phyloP scores from a whole-genome alignment of 495 filamentous ascomycete genomes.

The Pyrenula massariospora region DNA sequence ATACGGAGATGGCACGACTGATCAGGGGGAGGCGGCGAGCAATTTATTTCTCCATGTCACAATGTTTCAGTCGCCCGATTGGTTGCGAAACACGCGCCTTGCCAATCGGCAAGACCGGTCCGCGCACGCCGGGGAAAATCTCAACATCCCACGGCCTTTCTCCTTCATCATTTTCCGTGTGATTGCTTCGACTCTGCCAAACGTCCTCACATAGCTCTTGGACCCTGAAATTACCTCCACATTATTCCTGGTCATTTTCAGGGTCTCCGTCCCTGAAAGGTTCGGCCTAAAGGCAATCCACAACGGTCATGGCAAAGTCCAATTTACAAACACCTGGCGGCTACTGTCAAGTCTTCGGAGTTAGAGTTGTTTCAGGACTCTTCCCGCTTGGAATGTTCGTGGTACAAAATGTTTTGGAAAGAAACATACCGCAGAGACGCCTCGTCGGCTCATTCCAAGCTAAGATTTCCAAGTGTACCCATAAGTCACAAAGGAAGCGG shows the following conservation, averaged over 20 bases:
- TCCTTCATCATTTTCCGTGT: background rate
- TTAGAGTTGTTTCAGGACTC: too few species aligned
- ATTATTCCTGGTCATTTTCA: background rate
- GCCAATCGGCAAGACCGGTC: background rate
- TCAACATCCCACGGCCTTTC: background rate
- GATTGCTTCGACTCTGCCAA: background rate
- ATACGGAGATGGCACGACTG: slow-evolving; percentile 18
- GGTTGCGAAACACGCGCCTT: background rate
- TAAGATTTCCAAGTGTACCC: too few species aligned
- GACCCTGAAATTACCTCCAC: background rate
- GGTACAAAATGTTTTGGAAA: too few species aligned
- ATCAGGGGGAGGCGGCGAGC: slow-evolving; percentile 10
- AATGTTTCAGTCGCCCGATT: background rate
- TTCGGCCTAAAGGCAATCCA: background rate
- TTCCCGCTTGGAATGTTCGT: too few species aligned
- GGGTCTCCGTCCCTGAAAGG: background rate
- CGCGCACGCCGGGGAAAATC: background rate
- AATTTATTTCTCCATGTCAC: background rate
- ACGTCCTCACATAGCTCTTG: background rate
- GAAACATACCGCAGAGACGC: too few species aligned
- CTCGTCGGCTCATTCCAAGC: too few species aligned
- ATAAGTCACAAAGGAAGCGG: too few species aligned
- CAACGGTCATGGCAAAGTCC: background rate
- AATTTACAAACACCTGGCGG: background rate
- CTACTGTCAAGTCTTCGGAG: too few species aligned